A percentile compares a stretch with the other conserved stretches of the same genome.
Conservation (phyloP, 441 rosid genomes). For the Biscutella laevigata region DNA sequence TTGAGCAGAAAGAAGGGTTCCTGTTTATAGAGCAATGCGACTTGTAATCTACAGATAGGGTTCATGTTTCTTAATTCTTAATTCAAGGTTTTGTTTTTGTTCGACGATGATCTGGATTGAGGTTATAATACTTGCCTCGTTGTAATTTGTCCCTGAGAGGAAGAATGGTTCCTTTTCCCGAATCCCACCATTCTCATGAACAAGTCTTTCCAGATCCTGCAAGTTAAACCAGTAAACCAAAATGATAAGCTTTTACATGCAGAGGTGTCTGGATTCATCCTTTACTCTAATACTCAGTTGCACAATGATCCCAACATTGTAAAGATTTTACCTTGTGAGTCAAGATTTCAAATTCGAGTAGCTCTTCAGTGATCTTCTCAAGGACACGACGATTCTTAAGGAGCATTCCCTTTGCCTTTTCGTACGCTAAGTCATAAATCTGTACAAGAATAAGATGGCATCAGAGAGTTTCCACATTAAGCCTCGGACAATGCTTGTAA, state of each 20-base stretch:
- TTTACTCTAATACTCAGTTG: not conserved
- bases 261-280: not conserved
- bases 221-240: constrained; percentile 13
- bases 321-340: constrained; percentile 62
- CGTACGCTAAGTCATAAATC: constrained; percentile 75
- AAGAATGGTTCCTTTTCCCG: constrained; percentile 67
- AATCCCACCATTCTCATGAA: constrained; percentile 45
- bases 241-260: not conserved
- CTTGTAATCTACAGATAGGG: too few species aligned
- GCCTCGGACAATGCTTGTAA: constrained; percentile 16
- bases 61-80: too few species aligned
- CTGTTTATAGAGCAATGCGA: too few species aligned
- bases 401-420: constrained; percentile 78
- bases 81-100: too few species aligned
- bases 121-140: constrained; percentile 36
- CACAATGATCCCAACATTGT: constrained; percentile 4
- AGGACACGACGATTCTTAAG: constrained; percentile 62
- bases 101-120: too few species aligned
- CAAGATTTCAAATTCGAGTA: constrained; percentile 82
- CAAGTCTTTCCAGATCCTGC: constrained; percentile 66
- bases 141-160: constrained; percentile 33
- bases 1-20: not conserved
- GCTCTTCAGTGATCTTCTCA: constrained; percentile 83
- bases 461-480: constrained; percentile 10
- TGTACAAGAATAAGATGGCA: constrained; percentile 27